Evolutionary conservation across 345 rosid genomes (phyloP).

Genomic region (Populus davidiana): DNA sequence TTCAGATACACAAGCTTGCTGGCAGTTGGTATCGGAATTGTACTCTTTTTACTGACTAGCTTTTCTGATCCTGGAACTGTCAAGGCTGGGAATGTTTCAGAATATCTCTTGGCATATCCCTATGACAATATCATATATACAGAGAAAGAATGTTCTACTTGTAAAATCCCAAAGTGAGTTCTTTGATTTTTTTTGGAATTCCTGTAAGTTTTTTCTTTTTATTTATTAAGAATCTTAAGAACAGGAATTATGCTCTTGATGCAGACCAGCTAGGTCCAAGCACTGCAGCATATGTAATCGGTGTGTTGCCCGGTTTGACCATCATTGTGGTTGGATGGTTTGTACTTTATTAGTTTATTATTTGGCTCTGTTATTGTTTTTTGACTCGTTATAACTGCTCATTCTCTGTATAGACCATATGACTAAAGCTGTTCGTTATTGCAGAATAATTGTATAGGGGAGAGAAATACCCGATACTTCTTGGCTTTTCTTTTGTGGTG

Average conservation of each 20-base stretch:
- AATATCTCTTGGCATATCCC: constrained; percentile 70
- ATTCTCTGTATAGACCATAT: neutral
- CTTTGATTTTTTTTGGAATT: neutral
- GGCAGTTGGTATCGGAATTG: constrained; percentile 67
- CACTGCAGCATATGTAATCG: constrained; percentile 89
- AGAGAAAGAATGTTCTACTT: constrained; percentile 78
- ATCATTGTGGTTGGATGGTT: constrained; percentile 99
- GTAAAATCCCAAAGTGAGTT: constrained; percentile 80
- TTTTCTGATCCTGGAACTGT: constrained; percentile 91
- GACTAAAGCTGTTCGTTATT: constrained; percentile 18
- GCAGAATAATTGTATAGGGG: constrained; percentile 95
- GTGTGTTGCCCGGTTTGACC: constrained; percentile 95
- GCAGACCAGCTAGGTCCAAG: constrained; percentile 95
- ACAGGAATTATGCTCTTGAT: constrained; percentile 11
- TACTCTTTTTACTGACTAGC: constrained; percentile 74
- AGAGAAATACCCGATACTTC: constrained; percentile 79
- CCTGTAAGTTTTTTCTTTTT: neutral
- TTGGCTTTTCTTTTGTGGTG: constrained; percentile 94
- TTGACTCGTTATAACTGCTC: neutral
- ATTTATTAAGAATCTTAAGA: neutral
- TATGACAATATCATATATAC: constrained; percentile 68
- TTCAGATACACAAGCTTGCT: constrained; percentile 69
- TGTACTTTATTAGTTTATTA: constrained; percentile 9
- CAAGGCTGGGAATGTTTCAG: constrained; percentile 57
- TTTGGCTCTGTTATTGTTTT: neutral